Evolutionary conservation across 2,329 filamentous ascomycete genomes (phyloP).

Genomic region (Aspergillus carbonarius): DNA sequence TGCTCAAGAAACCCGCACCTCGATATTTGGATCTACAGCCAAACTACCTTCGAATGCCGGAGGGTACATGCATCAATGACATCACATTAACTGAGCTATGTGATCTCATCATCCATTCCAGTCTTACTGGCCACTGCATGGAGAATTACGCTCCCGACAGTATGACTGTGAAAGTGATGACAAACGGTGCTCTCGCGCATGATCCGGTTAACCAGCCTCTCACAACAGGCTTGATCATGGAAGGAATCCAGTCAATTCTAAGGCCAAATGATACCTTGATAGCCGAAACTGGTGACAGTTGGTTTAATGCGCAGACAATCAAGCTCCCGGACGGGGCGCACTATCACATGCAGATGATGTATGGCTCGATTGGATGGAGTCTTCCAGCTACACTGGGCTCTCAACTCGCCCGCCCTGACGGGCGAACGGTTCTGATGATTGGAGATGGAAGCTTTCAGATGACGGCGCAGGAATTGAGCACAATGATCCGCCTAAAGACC

Average conservation of each 20-base stretch:
- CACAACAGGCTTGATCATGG: background rate
- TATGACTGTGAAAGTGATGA: background rate
- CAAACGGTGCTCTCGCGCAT: background rate
- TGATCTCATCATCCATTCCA: background rate
- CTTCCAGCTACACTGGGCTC: conserved; percentile 6
- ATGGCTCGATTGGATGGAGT: conserved; percentile 16
- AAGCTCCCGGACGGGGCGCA: background rate
- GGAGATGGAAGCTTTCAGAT: conserved; percentile 20
- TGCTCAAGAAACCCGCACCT: background rate
- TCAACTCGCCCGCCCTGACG: conserved; percentile 2
- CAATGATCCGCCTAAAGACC: conserved; percentile 63
- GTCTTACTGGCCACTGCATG: background rate
- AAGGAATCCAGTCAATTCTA: background rate
- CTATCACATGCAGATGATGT: conserved; percentile 12
- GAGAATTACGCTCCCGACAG: background rate
- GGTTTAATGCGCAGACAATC: conserved; percentile 8
- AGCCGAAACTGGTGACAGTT: conserved; percentile 12
- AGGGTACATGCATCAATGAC: background rate
- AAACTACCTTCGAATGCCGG: background rate
- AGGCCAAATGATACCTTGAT: conserved; percentile 1
- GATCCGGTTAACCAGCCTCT: background rate
- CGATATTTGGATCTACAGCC: background rate
- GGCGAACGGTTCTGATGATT: conserved; percentile 9
- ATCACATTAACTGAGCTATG: background rate
- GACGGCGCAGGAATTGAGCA: conserved; percentile 54